Evolutionary conservation across 768 basidiomycete species (phyloP).

Genomic region (Termitomyces sp.): DNA sequence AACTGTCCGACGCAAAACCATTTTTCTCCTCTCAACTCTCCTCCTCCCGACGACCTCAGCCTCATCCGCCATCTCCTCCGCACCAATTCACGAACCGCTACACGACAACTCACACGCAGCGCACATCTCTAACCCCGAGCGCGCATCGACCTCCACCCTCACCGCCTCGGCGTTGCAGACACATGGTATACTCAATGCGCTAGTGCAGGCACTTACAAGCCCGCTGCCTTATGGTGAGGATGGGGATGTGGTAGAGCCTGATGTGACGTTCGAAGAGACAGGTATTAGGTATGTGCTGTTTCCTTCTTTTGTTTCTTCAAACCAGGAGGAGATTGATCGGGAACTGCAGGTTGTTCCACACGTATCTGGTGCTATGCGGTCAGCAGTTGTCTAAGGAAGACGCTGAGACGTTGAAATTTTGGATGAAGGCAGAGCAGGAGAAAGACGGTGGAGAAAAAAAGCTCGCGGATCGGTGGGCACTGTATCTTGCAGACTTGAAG

Average conservation of each 20-base stretch:
- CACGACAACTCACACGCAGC: conserved; percentile 74
- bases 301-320: neutral
- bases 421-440: neutral
- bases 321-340: neutral
- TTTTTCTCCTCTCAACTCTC: conserved; percentile 73
- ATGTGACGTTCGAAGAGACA: conserved; percentile 67
- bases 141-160: conserved; percentile 45
- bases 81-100: conserved; percentile 33
- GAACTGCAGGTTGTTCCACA: conserved; percentile 2
- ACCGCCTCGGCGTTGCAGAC: conserved; percentile 47
- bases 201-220: conserved; percentile 49
- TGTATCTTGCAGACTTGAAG: conserved; percentile 1
- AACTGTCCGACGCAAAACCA: conserved; percentile 69
- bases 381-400: neutral
- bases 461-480: conserved; percentile 6
- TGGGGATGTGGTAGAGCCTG: conserved; percentile 56
- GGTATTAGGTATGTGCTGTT: conserved; percentile 42
- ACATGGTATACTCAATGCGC: conserved; percentile 42
- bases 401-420: neutral
- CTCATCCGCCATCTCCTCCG: conserved; percentile 20
- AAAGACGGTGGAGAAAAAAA: conserved; percentile 6
- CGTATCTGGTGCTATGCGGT: neutral
- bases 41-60: conserved; percentile 45
- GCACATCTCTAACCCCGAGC: conserved; percentile 53
- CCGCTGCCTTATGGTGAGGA: conserved; percentile 67